These are phyloP conservation scores for Fraxinus nigra DNA, from an alignment of 305 asterid genomes.

Conservation along the genomic window DNA sequence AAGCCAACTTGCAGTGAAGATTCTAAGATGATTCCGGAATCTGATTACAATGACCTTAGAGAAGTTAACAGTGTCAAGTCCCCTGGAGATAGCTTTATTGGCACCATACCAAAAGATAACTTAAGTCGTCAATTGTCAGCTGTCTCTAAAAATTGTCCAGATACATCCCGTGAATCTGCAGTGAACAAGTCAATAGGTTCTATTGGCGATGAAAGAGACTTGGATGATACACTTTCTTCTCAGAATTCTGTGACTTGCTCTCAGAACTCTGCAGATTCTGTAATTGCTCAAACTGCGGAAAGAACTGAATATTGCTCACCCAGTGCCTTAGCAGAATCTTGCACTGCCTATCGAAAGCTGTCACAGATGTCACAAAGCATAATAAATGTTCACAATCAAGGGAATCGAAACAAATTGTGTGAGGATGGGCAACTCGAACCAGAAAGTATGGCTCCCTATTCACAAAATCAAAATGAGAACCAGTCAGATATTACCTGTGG, in stretches of 20 bases:
- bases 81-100: slow-evolving; percentile 32
- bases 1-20: slow-evolving; percentile 34
- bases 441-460: slow-evolving; percentile 31
- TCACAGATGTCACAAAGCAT: slow-evolving; percentile 56
- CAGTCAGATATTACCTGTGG: slow-evolving; percentile 16
- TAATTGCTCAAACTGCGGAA: slow-evolving; percentile 45
- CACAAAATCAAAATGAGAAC: slow-evolving; percentile 40
- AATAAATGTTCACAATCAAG: slow-evolving; percentile 37
- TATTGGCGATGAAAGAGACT: slow-evolving; percentile 48
- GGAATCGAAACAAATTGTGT: slow-evolving; percentile 28
- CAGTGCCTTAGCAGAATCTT: slow-evolving; percentile 46
- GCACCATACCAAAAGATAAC: slow-evolving; percentile 29
- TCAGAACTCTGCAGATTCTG: slow-evolving; percentile 56
- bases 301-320: slow-evolving; percentile 46
- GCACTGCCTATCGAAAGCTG: slow-evolving; percentile 48
- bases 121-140: slow-evolving; percentile 34
- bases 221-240: slow-evolving; percentile 63
- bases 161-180: slow-evolving; percentile 40
- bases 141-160: slow-evolving; percentile 39
- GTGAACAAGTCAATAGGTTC: slow-evolving; percentile 36
- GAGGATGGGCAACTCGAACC: slow-evolving; percentile 29
- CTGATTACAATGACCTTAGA: slow-evolving; percentile 32
- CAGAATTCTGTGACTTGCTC: slow-evolving; percentile 63
- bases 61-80: slow-evolving; percentile 37
- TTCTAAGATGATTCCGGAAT: slow-evolving; percentile 32